phyloP scores from a whole-genome alignment of 2,329 filamentous ascomycete species.

The Grosmannia penicillata region DNA sequence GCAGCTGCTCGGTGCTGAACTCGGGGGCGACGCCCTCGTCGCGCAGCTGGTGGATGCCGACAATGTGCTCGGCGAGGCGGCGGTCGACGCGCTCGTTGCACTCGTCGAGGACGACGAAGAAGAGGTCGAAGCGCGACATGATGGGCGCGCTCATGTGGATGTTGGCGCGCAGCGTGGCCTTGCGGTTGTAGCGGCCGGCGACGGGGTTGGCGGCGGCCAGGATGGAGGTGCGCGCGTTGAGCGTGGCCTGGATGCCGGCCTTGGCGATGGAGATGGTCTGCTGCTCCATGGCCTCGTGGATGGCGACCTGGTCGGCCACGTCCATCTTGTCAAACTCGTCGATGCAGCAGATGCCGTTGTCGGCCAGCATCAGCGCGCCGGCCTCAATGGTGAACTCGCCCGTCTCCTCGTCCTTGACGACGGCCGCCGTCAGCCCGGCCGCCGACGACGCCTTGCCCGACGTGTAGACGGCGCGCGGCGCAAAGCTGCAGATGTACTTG shows the following conservation, averaged over 20 bases:
- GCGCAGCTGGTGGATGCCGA: constrained; percentile 80
- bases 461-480: constrained; percentile 94
- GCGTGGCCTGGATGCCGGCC: constrained; percentile 91
- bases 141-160: constrained; percentile 99
- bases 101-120: constrained; percentile 95
- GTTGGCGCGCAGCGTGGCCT: constrained; percentile 81
- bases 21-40: constrained; percentile 86
- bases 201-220: constrained; percentile 94
- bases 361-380: constrained; percentile 90
- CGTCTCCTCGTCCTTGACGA: constrained; percentile 96
- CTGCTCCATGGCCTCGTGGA: constrained; percentile 99
- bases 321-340: constrained; percentile 99
- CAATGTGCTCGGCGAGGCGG: constrained; percentile 87
- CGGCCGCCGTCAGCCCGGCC: constrained; percentile 90
- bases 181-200: constrained; percentile 91
- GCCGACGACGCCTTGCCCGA: constrained; percentile 96
- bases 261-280: constrained; percentile 99
- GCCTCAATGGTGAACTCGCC: constrained; percentile 98
- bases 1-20: constrained; percentile 89
- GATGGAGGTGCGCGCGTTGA: constrained; percentile 91
- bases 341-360: constrained; percentile 95
- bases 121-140: constrained; percentile 98
- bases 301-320: constrained; percentile 88
- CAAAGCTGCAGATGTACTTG: constrained; percentile 93
- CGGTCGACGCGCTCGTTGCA: constrained; percentile 87